phyloP scores from a whole-genome alignment of 2,329 filamentous ascomycete genomes.

The Colletotrichum sp. region DNA sequence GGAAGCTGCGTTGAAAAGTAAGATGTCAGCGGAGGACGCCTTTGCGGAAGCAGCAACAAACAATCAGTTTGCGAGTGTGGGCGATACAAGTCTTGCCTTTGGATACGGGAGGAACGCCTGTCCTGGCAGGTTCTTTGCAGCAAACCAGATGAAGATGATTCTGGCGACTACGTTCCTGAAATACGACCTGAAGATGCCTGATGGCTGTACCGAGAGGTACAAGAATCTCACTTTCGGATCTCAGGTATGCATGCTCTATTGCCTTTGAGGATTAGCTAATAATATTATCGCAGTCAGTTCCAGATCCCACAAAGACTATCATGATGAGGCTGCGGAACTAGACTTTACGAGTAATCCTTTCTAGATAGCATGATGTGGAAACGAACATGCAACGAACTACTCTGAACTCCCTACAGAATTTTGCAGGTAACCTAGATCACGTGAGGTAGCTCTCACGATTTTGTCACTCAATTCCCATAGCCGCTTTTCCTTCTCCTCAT shows the following conservation, averaged over 20 bases:
- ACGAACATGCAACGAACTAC: background rate
- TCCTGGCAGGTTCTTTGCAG: conserved; percentile 49
- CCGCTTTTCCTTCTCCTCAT: background rate
- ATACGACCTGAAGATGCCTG: conserved; percentile 39
- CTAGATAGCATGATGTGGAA: background rate
- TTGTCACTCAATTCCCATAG: background rate
- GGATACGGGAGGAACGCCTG: conserved; percentile 43
- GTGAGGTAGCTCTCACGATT: background rate
- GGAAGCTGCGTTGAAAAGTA: background rate
- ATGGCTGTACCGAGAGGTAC: conserved; percentile 24
- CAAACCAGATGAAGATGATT: conserved; percentile 49
- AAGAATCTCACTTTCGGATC: background rate
- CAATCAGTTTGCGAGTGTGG: conserved; percentile 46
- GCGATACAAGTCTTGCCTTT: conserved; percentile 37
- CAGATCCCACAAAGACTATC: background rate
- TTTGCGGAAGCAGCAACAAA: conserved; percentile 16
- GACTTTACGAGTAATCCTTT: background rate
- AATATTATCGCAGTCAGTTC: background rate
- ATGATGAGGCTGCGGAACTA: background rate
- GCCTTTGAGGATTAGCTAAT: background rate
- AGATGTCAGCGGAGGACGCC: background rate
- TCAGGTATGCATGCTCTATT: background rate
- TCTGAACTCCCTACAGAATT: background rate
- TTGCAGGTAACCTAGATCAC: background rate
- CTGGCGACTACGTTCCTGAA: conserved; percentile 42